These are phyloP conservation scores for Leccinum variicolor DNA, from an alignment of 768 basidiomycete species.

Conservation along the genomic window DNA sequence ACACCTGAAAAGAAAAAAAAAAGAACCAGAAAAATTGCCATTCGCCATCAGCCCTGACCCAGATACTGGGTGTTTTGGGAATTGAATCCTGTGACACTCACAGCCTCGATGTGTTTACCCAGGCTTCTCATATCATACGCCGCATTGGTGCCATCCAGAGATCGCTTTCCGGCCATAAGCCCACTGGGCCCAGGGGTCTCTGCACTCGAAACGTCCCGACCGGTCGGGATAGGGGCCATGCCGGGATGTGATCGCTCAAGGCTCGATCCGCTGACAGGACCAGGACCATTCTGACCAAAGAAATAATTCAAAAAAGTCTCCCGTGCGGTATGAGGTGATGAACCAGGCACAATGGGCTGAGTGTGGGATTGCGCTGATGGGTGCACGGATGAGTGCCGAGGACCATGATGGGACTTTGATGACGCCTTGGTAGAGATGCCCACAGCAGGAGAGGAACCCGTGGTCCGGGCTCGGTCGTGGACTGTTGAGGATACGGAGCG, in stretches of 20 bases:
- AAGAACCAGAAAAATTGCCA: background rate
- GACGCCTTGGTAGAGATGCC: constrained; percentile 27
- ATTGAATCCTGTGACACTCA: constrained; percentile 43
- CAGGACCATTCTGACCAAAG: constrained; percentile 88
- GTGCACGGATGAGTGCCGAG: constrained; percentile 31
- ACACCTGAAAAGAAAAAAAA: constrained; percentile 35
- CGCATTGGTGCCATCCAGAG: constrained; percentile 72
- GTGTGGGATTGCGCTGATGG: constrained; percentile 32
- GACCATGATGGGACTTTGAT: constrained; percentile 28
- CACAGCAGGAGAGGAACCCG: constrained; percentile 32
- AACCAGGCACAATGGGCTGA: constrained; percentile 32
- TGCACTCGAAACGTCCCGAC: constrained; percentile 59
- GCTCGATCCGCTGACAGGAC: constrained; percentile 59
- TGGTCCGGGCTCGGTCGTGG: constrained; percentile 67
- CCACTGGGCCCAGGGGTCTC: constrained; percentile 54
- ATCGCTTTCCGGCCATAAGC: constrained; percentile 62
- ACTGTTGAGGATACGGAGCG: constrained; percentile 77
- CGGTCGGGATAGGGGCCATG: constrained; percentile 44
- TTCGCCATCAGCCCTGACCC: constrained; percentile 10
- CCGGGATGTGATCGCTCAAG: constrained; percentile 36
- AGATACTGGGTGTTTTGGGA: constrained; percentile 4
- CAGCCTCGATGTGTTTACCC: constrained; percentile 96
- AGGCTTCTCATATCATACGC: constrained; percentile 99
- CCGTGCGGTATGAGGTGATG: constrained; percentile 57
- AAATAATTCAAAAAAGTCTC: constrained; percentile 98